phyloP scores from a whole-genome alignment of 768 basidiomycete species.

The Kwoniella heveanensis region DNA sequence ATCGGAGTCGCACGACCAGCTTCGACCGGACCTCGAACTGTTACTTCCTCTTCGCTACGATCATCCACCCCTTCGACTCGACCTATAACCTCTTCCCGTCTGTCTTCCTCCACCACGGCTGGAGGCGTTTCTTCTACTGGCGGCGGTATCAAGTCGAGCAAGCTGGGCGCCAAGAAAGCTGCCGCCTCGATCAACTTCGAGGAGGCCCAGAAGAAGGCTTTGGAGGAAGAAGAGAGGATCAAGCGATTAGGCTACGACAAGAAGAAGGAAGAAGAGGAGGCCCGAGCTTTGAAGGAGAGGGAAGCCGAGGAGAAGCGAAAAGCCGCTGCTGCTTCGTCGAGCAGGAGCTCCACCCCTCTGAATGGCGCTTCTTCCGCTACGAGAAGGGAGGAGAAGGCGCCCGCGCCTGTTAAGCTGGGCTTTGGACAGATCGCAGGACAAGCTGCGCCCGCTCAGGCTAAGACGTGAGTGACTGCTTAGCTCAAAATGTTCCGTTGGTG shows the following conservation, averaged over 20 bases:
- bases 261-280: conserved; percentile 79
- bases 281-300: conserved; percentile 62
- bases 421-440: conserved; percentile 52
- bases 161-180: conserved; percentile 83
- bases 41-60: conserved; percentile 57
- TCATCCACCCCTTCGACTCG: conserved; percentile 55
- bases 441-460: conserved; percentile 55
- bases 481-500: no score
- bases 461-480: conserved; percentile 37
- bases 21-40: conserved; percentile 55
- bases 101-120: conserved; percentile 46
- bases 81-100: conserved; percentile 54
- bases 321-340: conserved; percentile 53
- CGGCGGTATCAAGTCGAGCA: conserved; percentile 62
- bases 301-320: conserved; percentile 57
- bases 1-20: conserved; percentile 42
- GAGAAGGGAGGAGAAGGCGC: conserved; percentile 42
- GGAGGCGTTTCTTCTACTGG: conserved; percentile 20
- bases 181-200: conserved; percentile 84
- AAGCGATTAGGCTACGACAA: conserved; percentile 90
- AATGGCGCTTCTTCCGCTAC: conserved; percentile 28
- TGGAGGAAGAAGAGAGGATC: conserved; percentile 88
- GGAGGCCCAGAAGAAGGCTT: conserved; percentile 84
- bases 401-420: conserved; percentile 44
- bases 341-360: conserved; percentile 44